These are phyloP conservation scores for Daldinia bambusicola DNA, from an alignment of 495 filamentous ascomycete species.

Conservation along the genomic window DNA sequence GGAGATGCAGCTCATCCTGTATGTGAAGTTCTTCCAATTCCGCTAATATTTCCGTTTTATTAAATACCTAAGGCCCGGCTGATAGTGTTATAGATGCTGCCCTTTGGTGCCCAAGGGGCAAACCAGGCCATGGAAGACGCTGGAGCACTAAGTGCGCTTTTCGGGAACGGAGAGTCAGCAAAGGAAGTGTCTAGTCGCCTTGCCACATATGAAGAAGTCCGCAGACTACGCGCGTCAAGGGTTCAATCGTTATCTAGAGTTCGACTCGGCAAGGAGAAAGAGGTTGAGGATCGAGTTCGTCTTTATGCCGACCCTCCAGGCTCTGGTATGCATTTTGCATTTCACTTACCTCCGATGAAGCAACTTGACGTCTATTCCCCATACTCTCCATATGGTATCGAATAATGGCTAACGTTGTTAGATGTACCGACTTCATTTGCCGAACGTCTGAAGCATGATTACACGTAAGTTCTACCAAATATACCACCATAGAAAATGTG, in stretches of 20 bases:
- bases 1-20: slow-evolving; percentile 60
- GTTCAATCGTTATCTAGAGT: slow-evolving; percentile 22
- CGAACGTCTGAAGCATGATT: slow-evolving; percentile 18
- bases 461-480: slow-evolving; percentile 12
- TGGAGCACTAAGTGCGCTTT: slow-evolving; percentile 20
- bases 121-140: slow-evolving; percentile 31
- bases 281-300: slow-evolving; percentile 22
- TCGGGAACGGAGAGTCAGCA: slow-evolving; percentile 2
- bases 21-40: not conserved
- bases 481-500: not conserved
- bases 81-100: slow-evolving; percentile 21
- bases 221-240: slow-evolving; percentile 20
- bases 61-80: too few species aligned
- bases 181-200: slow-evolving; percentile 7
- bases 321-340: slow-evolving; percentile 23
- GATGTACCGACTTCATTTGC: slow-evolving; percentile 21
- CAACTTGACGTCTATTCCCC: too few species aligned
- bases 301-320: slow-evolving; percentile 25
- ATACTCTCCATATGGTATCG: not conserved
- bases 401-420: slow-evolving; percentile 4
- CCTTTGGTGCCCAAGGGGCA: slow-evolving; percentile 28
- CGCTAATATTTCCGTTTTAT: too few species aligned
- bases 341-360: too few species aligned
- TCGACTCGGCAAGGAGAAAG: slow-evolving; percentile 20
- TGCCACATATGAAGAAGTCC: slow-evolving; percentile 10